phyloP scores from a whole-genome alignment of 106 monocot species.

The Acorus gramineus region DNA sequence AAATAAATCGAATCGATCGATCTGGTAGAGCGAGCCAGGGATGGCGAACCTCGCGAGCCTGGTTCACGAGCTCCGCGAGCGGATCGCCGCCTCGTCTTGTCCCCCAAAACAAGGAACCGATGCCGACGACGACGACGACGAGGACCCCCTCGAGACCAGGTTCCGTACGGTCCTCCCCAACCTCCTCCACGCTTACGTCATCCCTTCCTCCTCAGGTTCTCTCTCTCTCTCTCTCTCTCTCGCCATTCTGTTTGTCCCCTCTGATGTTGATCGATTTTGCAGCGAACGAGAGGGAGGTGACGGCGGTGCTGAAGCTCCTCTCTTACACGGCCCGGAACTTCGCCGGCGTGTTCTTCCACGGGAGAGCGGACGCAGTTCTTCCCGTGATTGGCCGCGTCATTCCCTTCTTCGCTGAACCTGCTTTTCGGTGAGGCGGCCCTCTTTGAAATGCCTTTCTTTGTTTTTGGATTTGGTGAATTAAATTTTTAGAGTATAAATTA shows the following conservation, averaged over 20 bases:
- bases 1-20: no score
- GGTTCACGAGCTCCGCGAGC: constrained; percentile 78
- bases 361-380: constrained; percentile 58
- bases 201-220: constrained; percentile 61
- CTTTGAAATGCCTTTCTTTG: not conserved
- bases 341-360: constrained; percentile 82
- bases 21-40: not conserved
- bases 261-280: not conserved
- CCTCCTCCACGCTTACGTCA: constrained; percentile 82
- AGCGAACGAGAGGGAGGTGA: constrained; percentile 78
- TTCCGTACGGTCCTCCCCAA: constrained; percentile 84
- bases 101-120: constrained; percentile 3
- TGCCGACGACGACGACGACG: constrained; percentile 8
- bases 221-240: not conserved
- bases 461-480: no score
- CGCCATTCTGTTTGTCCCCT: not conserved
- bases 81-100: constrained; percentile 57
- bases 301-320: constrained; percentile 79
- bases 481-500: no score
- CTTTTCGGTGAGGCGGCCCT: constrained; percentile 26
- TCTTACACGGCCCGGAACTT: constrained; percentile 70
- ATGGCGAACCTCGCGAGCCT: constrained; percentile 81
- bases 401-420: constrained; percentile 75
- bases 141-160: constrained; percentile 59
- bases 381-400: constrained; percentile 60